A percentile compares a stretch with the other conserved stretches of the same genome.
phyloP scores from a whole-genome alignment of 805 yeast species.

The Wickerhamomyces bisporus region DNA sequence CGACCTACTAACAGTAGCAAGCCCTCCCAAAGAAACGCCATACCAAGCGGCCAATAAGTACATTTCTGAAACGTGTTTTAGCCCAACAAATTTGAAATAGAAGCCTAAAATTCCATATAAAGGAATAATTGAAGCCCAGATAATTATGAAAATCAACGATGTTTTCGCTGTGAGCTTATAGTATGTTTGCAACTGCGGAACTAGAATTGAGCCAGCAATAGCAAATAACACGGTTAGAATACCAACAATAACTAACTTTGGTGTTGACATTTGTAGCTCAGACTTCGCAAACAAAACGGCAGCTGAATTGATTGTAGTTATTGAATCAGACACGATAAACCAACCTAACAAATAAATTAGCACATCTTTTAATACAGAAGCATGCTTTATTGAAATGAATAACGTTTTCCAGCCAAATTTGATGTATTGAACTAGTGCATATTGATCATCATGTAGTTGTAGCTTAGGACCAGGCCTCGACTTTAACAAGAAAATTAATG shows the following conservation, averaged over 20 bases:
- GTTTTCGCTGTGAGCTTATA: constrained; percentile 41
- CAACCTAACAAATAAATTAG: constrained; percentile 64
- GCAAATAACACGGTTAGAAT: constrained; percentile 64
- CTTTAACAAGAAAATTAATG: constrained; percentile 45
- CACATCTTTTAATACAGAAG: constrained; percentile 57
- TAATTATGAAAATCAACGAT: constrained; percentile 45
- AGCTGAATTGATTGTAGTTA: constrained; percentile 74
- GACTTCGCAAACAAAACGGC: constrained; percentile 73
- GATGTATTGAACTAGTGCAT: constrained; percentile 30
- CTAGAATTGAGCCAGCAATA: constrained; percentile 55
- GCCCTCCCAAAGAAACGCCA: constrained; percentile 70
- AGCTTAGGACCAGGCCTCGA: constrained; percentile 38
- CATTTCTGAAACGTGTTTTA: constrained; percentile 63
- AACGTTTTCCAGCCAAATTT: constrained; percentile 61
- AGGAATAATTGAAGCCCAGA: constrained; percentile 65
- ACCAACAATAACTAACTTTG: constrained; percentile 60
- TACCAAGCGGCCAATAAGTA: constrained; percentile 67
- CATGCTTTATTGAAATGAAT: constrained; percentile 50
- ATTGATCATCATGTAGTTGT: constrained; percentile 15
- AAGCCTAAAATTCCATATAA: constrained; percentile 68
- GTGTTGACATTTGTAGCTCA: constrained; percentile 62
- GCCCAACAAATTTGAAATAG: constrained; percentile 46
- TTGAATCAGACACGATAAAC: constrained; percentile 72
- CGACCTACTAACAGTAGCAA: constrained; percentile 65
- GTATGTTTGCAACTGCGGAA: constrained; percentile 40